Conservation (phyloP, 1,139 yeast species). For the Lodderomyces beijingensis region DNA sequence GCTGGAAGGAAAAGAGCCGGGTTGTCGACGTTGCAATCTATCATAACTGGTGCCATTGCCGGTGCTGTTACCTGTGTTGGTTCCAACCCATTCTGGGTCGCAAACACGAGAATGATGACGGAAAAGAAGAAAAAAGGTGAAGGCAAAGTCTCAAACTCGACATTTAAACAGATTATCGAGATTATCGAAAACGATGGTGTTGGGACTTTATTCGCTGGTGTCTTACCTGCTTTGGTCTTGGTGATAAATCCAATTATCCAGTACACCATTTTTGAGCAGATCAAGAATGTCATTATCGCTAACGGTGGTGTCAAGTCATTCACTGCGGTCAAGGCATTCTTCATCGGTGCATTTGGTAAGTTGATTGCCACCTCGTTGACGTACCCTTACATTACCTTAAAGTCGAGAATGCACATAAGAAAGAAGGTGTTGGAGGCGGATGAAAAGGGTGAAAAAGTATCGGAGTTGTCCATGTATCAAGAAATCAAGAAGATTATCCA, state of each 20-base stretch:
- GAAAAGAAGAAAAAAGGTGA: conserved; percentile 33
- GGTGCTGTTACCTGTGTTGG: conserved; percentile 81
- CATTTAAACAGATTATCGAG: conserved; percentile 53
- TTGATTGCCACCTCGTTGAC: conserved; percentile 81
- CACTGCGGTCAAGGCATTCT: conserved; percentile 68
- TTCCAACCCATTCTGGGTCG: conserved; percentile 96
- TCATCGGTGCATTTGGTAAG: conserved; percentile 87
- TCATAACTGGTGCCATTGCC: conserved; percentile 78
- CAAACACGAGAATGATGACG: conserved; percentile 79
- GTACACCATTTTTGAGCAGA: conserved; percentile 86
- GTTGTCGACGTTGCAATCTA: conserved; percentile 65
- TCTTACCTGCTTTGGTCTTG: conserved; percentile 79
- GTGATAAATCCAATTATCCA: conserved; percentile 89
- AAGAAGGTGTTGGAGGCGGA: conserved; percentile 28
- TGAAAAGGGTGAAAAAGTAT: conserved; percentile 19
- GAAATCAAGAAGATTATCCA: conserved; percentile 49
- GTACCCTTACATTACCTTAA: conserved; percentile 86
- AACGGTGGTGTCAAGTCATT: conserved; percentile 44
- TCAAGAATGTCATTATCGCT: conserved; percentile 62
- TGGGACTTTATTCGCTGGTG: conserved; percentile 72
- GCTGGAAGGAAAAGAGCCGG: conserved; percentile 27
- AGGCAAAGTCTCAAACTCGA: conserved; percentile 20
- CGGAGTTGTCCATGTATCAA: conserved; percentile 37
- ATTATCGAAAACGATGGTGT: conserved; percentile 72
- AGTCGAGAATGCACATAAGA: conserved; percentile 80